Conservation (phyloP, 2,329 filamentous ascomycete genomes). For the Blumeria graminis region DNA sequence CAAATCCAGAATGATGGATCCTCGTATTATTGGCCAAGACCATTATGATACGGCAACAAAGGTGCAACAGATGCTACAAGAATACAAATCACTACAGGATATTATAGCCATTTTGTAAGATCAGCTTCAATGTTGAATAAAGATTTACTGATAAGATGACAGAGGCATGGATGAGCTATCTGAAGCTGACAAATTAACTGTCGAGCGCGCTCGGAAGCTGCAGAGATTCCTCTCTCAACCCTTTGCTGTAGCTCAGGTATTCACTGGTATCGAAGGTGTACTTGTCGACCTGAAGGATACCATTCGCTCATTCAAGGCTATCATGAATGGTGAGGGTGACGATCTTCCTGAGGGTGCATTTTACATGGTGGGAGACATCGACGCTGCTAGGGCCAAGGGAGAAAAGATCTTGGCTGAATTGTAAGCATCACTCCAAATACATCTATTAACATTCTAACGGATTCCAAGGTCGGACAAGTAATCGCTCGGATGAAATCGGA, state of each 20-base stretch:
- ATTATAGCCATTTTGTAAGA: slow-evolving; percentile 86
- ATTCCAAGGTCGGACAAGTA: neutral
- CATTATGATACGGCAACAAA: slow-evolving; percentile 89
- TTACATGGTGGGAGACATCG: slow-evolving; percentile 65
- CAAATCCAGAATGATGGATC: slow-evolving; percentile 98
- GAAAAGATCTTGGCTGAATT: slow-evolving; percentile 99
- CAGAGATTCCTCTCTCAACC: slow-evolving; percentile 99
- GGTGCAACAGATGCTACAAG: slow-evolving; percentile 98
- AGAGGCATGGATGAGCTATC: slow-evolving; percentile 96
- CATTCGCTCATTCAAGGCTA: slow-evolving; percentile 91
- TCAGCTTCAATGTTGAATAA: neutral
- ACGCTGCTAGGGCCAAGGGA: slow-evolving; percentile 82
- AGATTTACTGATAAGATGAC: neutral
- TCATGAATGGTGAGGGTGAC: slow-evolving; percentile 64
- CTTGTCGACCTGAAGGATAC: slow-evolving; percentile 98
- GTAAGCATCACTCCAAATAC: slow-evolving; percentile 2
- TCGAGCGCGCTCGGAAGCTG: slow-evolving; percentile 99
- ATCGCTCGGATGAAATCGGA: neutral
- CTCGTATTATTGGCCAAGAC: slow-evolving; percentile 92
- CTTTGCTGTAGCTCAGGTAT: slow-evolving; percentile 70
- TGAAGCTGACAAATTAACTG: slow-evolving; percentile 96
- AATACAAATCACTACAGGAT: slow-evolving; percentile 99
- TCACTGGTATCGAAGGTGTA: slow-evolving; percentile 64
- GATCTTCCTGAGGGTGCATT: slow-evolving; percentile 56
- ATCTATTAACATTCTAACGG: neutral